phyloP scores from a whole-genome alignment of 176 grass and related monocot species.

The Cocos nucifera region DNA sequence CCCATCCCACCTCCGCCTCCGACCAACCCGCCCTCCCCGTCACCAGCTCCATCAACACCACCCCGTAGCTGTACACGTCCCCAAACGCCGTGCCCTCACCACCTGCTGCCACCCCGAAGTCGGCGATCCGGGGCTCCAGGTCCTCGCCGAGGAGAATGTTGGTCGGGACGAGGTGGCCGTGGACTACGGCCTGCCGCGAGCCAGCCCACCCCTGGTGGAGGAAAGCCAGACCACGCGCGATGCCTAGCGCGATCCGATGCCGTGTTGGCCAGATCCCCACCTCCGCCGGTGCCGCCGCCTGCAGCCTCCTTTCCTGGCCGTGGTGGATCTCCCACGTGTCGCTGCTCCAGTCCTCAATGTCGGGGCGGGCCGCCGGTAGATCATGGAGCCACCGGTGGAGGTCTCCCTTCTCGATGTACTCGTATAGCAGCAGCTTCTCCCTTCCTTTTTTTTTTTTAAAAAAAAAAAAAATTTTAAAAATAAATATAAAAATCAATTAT shows the following conservation, averaged over 20 bases:
- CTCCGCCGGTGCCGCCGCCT: neutral
- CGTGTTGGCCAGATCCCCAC: slow-evolving; percentile 47
- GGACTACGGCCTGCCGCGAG: slow-evolving; percentile 28
- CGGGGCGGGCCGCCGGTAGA: slow-evolving; percentile 43
- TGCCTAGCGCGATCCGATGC: slow-evolving; percentile 60
- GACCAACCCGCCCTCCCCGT: slow-evolving; percentile 23
- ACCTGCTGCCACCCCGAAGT: slow-evolving; percentile 23
- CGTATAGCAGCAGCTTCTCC: slow-evolving; percentile 53
- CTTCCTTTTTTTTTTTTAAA: slow-evolving; percentile 24
- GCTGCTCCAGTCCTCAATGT: slow-evolving; percentile 33
- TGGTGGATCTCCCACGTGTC: slow-evolving; percentile 35
- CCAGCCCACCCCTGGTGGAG: slow-evolving; percentile 92
- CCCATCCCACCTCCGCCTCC: slow-evolving; percentile 40
- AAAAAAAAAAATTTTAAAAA: neutral
- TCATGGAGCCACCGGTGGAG: slow-evolving; percentile 88
- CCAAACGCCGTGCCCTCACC: slow-evolving; percentile 13
- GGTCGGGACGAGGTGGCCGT: slow-evolving; percentile 62
- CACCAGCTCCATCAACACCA: slow-evolving; percentile 69
- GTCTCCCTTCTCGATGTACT: slow-evolving; percentile 84
- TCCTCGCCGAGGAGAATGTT: slow-evolving; percentile 76
- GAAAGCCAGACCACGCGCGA: slow-evolving; percentile 72
- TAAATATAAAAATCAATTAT: neutral
- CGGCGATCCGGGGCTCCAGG: slow-evolving; percentile 62
- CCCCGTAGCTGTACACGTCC: slow-evolving; percentile 66
- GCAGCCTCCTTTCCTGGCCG: neutral